Conservation (phyloP, 1,139 yeast genomes). For the Starmera stellimalicola region DNA sequence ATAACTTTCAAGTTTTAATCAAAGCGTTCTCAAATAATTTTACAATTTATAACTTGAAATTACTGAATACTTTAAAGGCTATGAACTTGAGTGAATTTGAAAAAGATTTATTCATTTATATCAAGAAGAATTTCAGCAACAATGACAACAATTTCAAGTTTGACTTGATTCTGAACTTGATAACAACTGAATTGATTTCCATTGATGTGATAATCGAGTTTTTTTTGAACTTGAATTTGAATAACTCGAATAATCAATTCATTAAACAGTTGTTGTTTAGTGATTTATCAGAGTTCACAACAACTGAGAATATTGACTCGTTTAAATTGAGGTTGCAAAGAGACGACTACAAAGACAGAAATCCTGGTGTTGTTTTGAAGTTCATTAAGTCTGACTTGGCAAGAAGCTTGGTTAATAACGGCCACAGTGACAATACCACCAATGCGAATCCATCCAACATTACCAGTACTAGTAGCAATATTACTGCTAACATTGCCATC, state of each 20-base stretch:
- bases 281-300: conserved; percentile 17
- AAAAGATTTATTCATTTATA: conserved; percentile 17
- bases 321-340: conserved; percentile 11
- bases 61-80: conserved; percentile 19
- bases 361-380: conserved; percentile 5
- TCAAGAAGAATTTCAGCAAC: conserved; percentile 17
- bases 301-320: conserved; percentile 5
- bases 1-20: conserved; percentile 15
- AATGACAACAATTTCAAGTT: conserved; percentile 18
- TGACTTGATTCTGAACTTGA: conserved; percentile 21
- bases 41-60: conserved; percentile 6
- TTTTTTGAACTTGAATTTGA: conserved; percentile 17
- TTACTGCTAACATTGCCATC: too few relatives aligned
- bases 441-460: neutral
- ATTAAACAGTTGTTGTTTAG: conserved; percentile 23
- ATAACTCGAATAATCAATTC: conserved; percentile 11
- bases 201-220: conserved; percentile 25
- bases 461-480: too few relatives aligned
- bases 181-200: conserved; percentile 28
- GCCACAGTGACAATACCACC: neutral
- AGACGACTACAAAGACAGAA: conserved; percentile 9
- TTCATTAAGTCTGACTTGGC: conserved; percentile 5
- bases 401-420: neutral
- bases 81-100: conserved; percentile 23
- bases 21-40: conserved; percentile 9